Percentiles rank a stretch among this genome's conserved stretches.
Conservation (phyloP, 768 basidiomycete genomes). For the Kondoa malvinella region DNA sequence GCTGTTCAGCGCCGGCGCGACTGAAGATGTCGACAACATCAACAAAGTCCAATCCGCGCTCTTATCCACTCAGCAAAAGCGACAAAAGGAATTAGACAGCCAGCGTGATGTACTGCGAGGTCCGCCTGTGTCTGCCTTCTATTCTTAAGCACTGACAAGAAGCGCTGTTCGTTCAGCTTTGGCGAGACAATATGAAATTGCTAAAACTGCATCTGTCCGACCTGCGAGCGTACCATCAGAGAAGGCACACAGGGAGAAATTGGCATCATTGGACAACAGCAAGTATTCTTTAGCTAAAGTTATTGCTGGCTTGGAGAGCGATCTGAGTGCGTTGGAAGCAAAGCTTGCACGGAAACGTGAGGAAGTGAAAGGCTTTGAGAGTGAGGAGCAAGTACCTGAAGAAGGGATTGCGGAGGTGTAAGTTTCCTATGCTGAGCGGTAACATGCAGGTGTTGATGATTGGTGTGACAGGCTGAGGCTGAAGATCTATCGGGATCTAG, state of each 20-base stretch:
- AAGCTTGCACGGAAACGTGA: background rate
- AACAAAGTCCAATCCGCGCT: background rate
- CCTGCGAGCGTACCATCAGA: background rate
- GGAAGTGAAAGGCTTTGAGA: background rate
- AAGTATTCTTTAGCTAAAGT: background rate
- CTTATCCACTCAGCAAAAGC: background rate
- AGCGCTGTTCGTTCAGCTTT: background rate
- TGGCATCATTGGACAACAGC: background rate
- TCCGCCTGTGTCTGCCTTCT: background rate
- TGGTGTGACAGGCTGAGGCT: background rate
- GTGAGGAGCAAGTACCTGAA: background rate
- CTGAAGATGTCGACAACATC: background rate
- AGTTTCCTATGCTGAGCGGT: background rate
- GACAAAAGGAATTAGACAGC: background rate
- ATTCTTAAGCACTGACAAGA: background rate
- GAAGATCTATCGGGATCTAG: conserved; percentile 3
- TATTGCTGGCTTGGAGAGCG: background rate
- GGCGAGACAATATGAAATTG: conserved; percentile 3
- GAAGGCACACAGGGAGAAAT: background rate
- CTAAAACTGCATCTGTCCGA: background rate
- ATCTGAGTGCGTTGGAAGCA: background rate
- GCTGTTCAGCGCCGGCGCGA: background rate
- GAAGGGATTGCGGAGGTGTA: background rate
- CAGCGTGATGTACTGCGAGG: conserved; percentile 1
- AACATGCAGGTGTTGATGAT: background rate